These are phyloP conservation scores for Tremella yokohamensis DNA, from an alignment of 768 basidiomycete genomes.

Conservation along the genomic window DNA sequence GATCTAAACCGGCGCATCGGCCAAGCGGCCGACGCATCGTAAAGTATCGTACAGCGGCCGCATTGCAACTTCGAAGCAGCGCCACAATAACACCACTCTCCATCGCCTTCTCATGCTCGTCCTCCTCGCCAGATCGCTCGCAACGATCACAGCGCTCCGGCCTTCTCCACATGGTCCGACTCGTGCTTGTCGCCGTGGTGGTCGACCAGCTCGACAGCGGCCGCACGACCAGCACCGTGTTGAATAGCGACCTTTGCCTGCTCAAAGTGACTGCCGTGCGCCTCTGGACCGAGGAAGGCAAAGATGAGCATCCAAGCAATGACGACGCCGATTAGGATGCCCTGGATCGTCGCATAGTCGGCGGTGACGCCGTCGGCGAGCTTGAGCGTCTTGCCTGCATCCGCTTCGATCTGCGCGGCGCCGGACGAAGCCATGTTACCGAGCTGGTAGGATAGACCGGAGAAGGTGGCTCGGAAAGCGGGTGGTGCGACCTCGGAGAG, in stretches of 20 bases:
- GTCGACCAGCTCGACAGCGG: slow-evolving; percentile 36
- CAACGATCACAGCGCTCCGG: background rate
- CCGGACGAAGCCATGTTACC: slow-evolving; percentile 66
- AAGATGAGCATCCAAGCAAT: slow-evolving; percentile 71
- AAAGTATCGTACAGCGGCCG: no score
- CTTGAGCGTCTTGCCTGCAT: slow-evolving; percentile 61
- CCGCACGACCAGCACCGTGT: slow-evolving; percentile 59
- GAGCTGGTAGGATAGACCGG: slow-evolving; percentile 74
- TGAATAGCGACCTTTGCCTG: slow-evolving; percentile 74
- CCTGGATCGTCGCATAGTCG: slow-evolving; percentile 71
- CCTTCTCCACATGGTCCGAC: slow-evolving; percentile 24
- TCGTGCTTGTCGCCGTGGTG: slow-evolving; percentile 49
- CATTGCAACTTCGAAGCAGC: no score
- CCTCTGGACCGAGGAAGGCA: slow-evolving; percentile 75
- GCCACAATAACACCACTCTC: no score
- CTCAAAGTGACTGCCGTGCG: slow-evolving; percentile 79
- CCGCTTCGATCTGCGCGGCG: slow-evolving; percentile 74
- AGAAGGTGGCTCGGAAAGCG: slow-evolving; percentile 83
- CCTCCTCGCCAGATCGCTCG: no score
- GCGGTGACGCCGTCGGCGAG: slow-evolving; percentile 55
- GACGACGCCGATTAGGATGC: slow-evolving; percentile 70
- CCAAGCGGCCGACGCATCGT: no score
- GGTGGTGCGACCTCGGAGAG: slow-evolving; percentile 80
- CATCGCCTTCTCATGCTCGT: no score
- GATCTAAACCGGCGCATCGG: no score